These are phyloP conservation scores for Toxicodendron radicans DNA, from an alignment of 345 rosid species.

Conservation along the genomic window DNA sequence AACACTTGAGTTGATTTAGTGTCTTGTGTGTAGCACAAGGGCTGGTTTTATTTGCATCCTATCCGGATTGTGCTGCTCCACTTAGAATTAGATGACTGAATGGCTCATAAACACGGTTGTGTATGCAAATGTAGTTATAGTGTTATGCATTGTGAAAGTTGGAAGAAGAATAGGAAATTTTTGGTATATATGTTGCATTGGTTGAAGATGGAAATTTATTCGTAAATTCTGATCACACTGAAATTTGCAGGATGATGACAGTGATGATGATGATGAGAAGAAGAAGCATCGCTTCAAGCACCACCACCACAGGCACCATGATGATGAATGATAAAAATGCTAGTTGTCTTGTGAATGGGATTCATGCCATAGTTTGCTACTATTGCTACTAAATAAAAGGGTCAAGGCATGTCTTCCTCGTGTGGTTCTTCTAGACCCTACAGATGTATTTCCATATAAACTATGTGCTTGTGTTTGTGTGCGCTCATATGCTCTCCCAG, in stretches of 20 bases:
- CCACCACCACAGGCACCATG: conserved; percentile 52
- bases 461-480: neutral
- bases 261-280: conserved; percentile 51
- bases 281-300: conserved; percentile 45
- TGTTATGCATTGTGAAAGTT: neutral
- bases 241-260: conserved; percentile 60
- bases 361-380: conserved; percentile 32
- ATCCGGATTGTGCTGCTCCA: neutral
- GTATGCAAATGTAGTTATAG: neutral
- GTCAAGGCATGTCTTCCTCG: conserved; percentile 28
- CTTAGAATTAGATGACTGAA: neutral
- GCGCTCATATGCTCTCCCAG: neutral
- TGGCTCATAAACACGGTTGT: neutral
- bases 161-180: neutral
- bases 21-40: neutral
- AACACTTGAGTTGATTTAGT: neutral
- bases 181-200: neutral
- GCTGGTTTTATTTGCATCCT: neutral
- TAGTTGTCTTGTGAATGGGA: conserved; percentile 15
- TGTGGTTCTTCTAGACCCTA: conserved; percentile 1
- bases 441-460: neutral
- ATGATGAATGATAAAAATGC: conserved; percentile 53
- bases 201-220: neutral
- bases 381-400: conserved; percentile 61
- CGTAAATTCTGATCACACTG: neutral